Base-by-base conservation (phyloP, 371 early-diverging fungal genomes). In the Mortierella sp. region DNA sequence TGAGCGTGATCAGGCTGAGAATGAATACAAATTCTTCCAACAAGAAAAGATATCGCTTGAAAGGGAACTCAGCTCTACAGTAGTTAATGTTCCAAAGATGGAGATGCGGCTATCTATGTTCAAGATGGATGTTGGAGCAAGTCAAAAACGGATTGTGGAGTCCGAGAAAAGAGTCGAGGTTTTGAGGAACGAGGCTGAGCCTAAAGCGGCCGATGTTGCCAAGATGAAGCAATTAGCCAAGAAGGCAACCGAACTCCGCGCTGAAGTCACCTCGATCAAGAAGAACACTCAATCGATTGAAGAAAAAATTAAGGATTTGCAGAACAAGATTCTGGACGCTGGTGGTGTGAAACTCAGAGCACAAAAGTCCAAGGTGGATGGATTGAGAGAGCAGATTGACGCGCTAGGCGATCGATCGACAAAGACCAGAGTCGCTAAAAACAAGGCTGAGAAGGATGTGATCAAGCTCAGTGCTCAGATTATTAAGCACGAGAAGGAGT, bases 321-420 rank as follows among this genome's bases (percentile, higher is more conserved):
- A 97, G 63, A 91, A 95, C 42, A 88, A 95, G 68, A 97, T 98
- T 65, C 86, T 97, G 84, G 90, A 96, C 62, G 95, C 91, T 13
- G 98, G 98, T 61, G 98, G 97, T 64, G 93, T 93, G 72, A 88
- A 91, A 71, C 83, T 98, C 34, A 88, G 97, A 47, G 81, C 89
- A 8, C 98, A 99, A 83, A 95, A 94, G 67, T 89, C 92, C 31
- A 94, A 90, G 28, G 96, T 96, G 22, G 96, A 96, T 62, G 89
- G 91, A 34, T 81, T 97, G 34, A 85, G 86, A n/a, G 93, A 94
- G 29, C 89, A 93, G 54, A 94, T 98, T 53, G 92, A 91, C 35
- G 72, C 59, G 0, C 59, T 87, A 10, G 89, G 89, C 58, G 88
- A 88, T 51, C 85, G 84, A 37, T 85, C 91, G 13, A 93, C 92